These are phyloP conservation scores for Singerocomus inundabilis DNA, from an alignment of 1,284 basidiomycete genomes.

Conservation along the genomic window DNA sequence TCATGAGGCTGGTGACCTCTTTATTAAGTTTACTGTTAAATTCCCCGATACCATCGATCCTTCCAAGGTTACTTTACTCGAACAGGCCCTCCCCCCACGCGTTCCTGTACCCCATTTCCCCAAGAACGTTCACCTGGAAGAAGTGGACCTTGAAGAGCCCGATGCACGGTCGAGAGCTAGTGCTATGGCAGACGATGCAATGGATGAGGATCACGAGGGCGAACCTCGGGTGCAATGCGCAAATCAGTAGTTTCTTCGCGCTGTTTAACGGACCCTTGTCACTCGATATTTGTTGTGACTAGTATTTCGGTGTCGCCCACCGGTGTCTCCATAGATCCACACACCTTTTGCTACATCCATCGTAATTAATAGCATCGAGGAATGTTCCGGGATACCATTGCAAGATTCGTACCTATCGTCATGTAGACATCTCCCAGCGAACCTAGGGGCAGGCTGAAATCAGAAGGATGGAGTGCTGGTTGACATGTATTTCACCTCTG, in stretches of 20 bases:
- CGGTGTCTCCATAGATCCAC: constrained; percentile 28
- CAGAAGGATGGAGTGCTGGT: background rate
- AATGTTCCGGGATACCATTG: constrained; percentile 4
- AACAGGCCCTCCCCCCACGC: constrained; percentile 85
- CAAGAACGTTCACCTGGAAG: constrained; percentile 75
- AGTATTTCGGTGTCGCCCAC: constrained; percentile 23
- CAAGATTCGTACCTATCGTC: background rate
- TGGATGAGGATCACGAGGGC: constrained; percentile 83
- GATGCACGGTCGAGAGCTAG: constrained; percentile 73
- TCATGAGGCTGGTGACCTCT: constrained; percentile 95
- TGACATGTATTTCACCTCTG: constrained; percentile 53
- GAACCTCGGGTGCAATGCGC: constrained; percentile 83
- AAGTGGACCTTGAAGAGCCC: constrained; percentile 82
- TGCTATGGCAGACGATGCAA: constrained; percentile 57
- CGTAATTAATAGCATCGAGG: constrained; percentile 31
- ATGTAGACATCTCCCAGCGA: constrained; percentile 28
- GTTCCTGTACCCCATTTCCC: constrained; percentile 67
- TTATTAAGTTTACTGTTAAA: constrained; percentile 82
- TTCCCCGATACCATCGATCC: constrained; percentile 88
- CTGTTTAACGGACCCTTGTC: constrained; percentile 15
- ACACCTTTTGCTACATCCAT: constrained; percentile 30
- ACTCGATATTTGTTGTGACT: constrained; percentile 17
- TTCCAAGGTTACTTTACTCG: constrained; percentile 71
- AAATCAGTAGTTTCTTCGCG: constrained; percentile 57
- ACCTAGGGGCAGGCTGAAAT: constrained; percentile 16